phyloP scores from a whole-genome alignment of 1,284 basidiomycete genomes.

The Moesziomyces antarcticus region DNA sequence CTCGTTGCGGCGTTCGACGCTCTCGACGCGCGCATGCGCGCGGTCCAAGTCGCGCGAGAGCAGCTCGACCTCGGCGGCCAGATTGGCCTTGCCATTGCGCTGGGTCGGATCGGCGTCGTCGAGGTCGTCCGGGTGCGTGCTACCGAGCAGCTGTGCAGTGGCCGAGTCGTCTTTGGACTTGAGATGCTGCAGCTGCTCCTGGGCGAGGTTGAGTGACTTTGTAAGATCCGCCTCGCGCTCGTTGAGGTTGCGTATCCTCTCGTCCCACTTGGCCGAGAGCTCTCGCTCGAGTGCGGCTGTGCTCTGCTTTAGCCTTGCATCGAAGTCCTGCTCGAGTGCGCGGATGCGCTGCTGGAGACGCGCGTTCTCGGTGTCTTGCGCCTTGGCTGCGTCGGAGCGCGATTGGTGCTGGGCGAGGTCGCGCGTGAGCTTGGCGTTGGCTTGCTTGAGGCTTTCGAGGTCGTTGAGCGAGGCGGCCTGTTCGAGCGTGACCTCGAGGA shows the following conservation, averaged over 20 bases:
- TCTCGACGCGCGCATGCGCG: conserved; percentile 88
- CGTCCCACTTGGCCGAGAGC: conserved; percentile 93
- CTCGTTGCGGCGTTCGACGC: conserved; percentile 92
- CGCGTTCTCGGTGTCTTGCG: conserved; percentile 87
- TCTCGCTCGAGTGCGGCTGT: conserved; percentile 92
- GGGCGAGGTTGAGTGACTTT: conserved; percentile 83
- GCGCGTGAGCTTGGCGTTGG: conserved; percentile 30
- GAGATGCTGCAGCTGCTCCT: conserved; percentile 87
- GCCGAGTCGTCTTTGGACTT: conserved; percentile 89
- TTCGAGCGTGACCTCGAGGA: conserved; percentile 88
- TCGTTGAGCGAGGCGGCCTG: conserved; percentile 49
- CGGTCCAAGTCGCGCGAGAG: conserved; percentile 90
- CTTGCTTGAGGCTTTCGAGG: conserved; percentile 32
- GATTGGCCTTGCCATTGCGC: conserved; percentile 15
- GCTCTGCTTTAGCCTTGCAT: conserved; percentile 84
- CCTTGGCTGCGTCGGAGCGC: conserved; percentile 22
- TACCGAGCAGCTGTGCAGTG: conserved; percentile 88
- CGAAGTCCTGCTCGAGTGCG: conserved; percentile 75
- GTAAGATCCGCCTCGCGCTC: conserved; percentile 92
- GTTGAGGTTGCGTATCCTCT: conserved; percentile 91
- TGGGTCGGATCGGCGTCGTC: neutral
- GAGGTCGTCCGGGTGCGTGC: conserved; percentile 72
- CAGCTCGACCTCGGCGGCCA: conserved; percentile 38
- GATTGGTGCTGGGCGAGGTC: conserved; percentile 15
- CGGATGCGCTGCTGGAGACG: conserved; percentile 75